phyloP scores from a whole-genome alignment of 1,139 yeast genomes.

The Ogataea hybrid region DNA sequence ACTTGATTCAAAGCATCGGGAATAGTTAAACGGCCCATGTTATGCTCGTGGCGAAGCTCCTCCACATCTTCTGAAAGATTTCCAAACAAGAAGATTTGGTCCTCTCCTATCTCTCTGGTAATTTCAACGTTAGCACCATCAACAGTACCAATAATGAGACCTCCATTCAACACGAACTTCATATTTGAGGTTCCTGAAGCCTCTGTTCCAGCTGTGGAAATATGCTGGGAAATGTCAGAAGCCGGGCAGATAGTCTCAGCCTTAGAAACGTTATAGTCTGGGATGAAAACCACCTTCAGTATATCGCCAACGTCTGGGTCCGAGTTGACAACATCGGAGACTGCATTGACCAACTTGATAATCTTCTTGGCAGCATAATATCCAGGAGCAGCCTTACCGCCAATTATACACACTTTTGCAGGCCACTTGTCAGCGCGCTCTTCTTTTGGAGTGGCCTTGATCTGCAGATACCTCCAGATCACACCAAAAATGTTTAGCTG shows the following conservation, averaged over 20 bases:
- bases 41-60: conserved; percentile 74
- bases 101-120: conserved; percentile 88
- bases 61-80: conserved; percentile 88
- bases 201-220: conserved; percentile 98
- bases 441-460: conserved; percentile 65
- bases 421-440: conserved; percentile 65
- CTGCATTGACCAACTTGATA: conserved; percentile 80
- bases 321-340: conserved; percentile 74
- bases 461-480: conserved; percentile 73
- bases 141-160: conserved; percentile 90
- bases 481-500: conserved; percentile 90
- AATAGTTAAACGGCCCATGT: conserved; percentile 48
- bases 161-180: conserved; percentile 95
- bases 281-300: conserved; percentile 83
- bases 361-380: conserved; percentile 92
- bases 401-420: conserved; percentile 79
- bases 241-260: conserved; percentile 92
- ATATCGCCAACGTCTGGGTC: conserved; percentile 73
- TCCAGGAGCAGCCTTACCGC: conserved; percentile 97
- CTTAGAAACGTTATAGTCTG: conserved; percentile 91
- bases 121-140: conserved; percentile 98
- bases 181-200: conserved; percentile 96
- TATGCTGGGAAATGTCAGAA: conserved; percentile 88
- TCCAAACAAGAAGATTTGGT: conserved; percentile 88
- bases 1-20: conserved; percentile 62